These are phyloP conservation scores for Wickerhamomyces sp. DNA, from an alignment of 1,139 yeast species.

Conservation along the genomic window DNA sequence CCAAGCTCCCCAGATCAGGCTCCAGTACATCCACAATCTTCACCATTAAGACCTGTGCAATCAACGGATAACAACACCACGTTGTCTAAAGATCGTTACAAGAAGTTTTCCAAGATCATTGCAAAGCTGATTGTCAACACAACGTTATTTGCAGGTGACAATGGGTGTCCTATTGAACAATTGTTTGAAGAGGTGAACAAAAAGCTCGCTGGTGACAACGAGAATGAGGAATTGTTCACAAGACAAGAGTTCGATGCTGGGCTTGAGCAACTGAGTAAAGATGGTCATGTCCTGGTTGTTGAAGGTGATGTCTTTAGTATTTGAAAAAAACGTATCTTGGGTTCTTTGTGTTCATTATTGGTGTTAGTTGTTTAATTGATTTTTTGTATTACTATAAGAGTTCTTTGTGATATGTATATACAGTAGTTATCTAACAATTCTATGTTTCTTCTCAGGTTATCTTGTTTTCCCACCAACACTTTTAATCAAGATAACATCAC, in stretches of 20 bases:
- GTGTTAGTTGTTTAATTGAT: not conserved
- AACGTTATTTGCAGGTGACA: constrained; percentile 41
- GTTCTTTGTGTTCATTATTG: not conserved
- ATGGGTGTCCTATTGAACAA: constrained; percentile 38
- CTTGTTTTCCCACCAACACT: constrained; percentile 37
- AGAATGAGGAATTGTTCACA: constrained; percentile 44
- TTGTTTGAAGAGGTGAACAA: constrained; percentile 44
- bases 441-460: too few species aligned
- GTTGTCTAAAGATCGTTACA: constrained; percentile 47
- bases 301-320: constrained; percentile 55
- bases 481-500: constrained; percentile 67
- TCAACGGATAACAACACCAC: constrained; percentile 18
- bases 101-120: constrained; percentile 39
- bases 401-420: too few species aligned
- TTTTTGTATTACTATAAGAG: too few species aligned
- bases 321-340: not conserved
- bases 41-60: constrained; percentile 15
- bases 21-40: constrained; percentile 24
- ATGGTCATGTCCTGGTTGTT: constrained; percentile 54
- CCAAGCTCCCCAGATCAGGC: constrained; percentile 1
- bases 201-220: constrained; percentile 42
- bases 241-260: constrained; percentile 50
- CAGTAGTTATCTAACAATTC: too few species aligned
- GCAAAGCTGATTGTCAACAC: constrained; percentile 40
- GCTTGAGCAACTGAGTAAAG: constrained; percentile 44